Evolutionary conservation across 805 yeast genomes (phyloP).

Genomic region (Diddensiella santjacobensis): DNA sequence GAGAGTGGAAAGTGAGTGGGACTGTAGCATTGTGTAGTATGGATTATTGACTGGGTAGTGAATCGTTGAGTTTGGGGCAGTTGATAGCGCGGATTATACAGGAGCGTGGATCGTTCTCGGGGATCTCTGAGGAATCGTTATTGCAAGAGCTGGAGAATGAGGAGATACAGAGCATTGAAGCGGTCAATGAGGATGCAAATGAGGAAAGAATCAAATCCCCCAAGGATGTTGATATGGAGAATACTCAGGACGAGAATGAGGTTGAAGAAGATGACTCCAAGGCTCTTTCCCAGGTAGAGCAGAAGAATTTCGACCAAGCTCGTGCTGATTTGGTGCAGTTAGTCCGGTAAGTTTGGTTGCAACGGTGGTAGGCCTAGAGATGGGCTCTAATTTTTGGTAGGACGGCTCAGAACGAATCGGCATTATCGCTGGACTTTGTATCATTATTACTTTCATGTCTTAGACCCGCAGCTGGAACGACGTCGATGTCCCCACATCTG

Average conservation of each 20-base stretch:
- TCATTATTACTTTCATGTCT: conserved; percentile 75
- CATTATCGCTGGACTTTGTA: conserved; percentile 81
- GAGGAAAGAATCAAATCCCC: neutral
- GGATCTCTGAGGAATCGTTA: conserved; percentile 55
- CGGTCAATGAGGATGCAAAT: conserved; percentile 3
- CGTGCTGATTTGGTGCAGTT: conserved; percentile 26
- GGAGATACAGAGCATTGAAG: conserved; percentile 2
- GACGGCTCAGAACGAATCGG: conserved; percentile 81
- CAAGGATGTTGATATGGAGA: neutral
- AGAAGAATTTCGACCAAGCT: conserved; percentile 24
- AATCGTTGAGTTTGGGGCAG: conserved; percentile 28
- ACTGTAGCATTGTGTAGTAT: neutral
- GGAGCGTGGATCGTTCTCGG: conserved; percentile 57
- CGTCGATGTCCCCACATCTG: conserved; percentile 84
- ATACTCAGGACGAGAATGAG: neutral
- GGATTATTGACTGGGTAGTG: no score
- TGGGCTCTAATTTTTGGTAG: no score
- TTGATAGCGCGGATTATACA: conserved; percentile 54
- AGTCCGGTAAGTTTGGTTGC: conserved; percentile 16
- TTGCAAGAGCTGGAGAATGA: conserved; percentile 40
- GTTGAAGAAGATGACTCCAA: conserved; percentile 8
- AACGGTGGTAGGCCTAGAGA: no score
- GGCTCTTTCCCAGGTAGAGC: conserved; percentile 1
- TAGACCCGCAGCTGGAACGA: conserved; percentile 79
- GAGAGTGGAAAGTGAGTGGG: neutral